Percentiles rank a stretch among this genome's conserved stretches.
Evolutionary conservation across 768 basidiomycete species (phyloP).

Genomic region (Epithele typhae): DNA sequence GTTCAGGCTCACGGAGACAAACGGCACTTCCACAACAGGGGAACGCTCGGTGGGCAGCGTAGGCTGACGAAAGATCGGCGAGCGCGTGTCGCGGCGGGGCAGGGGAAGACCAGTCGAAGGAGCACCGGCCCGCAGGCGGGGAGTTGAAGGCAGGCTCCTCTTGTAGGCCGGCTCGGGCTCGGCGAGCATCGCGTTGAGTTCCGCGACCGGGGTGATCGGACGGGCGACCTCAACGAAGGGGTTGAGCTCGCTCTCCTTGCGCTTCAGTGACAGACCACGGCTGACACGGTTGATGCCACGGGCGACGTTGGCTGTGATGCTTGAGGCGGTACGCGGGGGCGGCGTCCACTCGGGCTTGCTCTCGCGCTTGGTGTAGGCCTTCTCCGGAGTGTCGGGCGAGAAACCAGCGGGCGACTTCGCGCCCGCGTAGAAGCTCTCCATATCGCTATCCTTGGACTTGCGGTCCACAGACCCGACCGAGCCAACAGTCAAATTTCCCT

Average conservation of each 20-base stretch:
- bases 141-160: conserved; percentile 9
- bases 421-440: conserved; percentile 23
- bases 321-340: conserved; percentile 4
- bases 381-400: conserved; percentile 15
- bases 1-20: conserved; percentile 19
- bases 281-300: conserved; percentile 16
- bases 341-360: conserved; percentile 11
- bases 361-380: conserved; percentile 5
- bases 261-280: conserved; percentile 9
- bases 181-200: conserved; percentile 19
- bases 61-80: conserved; percentile 17
- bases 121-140: conserved; percentile 1
- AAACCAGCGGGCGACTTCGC: conserved; percentile 20
- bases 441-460: conserved; percentile 11
- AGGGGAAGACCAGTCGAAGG: conserved; percentile 12
- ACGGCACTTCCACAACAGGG: conserved; percentile 4
- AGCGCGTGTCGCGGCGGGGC: conserved; percentile 17
- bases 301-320: conserved; percentile 4
- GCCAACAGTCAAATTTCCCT: conserved; percentile 14
- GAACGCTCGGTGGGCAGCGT: conserved; percentile 12
- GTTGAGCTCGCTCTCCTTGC: conserved; percentile 7
- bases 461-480: neutral
- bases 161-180: conserved; percentile 13
- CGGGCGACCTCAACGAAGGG: conserved; percentile 8
- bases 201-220: conserved; percentile 16